These are phyloP conservation scores for Spathaspora boniae DNA, from an alignment of 805 yeast genomes.

Conservation along the genomic window DNA sequence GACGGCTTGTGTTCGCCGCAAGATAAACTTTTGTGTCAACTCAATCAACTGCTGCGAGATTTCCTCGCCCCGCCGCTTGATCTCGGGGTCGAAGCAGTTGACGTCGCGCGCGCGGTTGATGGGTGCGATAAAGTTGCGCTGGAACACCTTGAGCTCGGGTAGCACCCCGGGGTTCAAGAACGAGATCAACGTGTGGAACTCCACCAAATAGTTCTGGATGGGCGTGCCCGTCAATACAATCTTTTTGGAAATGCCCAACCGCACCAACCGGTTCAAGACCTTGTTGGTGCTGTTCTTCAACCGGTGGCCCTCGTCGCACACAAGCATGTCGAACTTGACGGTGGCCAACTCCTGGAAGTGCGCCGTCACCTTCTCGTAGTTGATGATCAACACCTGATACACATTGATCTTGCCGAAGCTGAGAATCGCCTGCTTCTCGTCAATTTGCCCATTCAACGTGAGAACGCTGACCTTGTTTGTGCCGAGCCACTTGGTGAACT, in stretches of 20 bases:
- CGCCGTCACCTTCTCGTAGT: constrained; percentile 76
- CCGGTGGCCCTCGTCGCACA: constrained; percentile 96
- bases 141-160: constrained; percentile 58
- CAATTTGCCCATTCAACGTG: constrained; percentile 49
- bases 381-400: constrained; percentile 79
- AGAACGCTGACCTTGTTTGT: constrained; percentile 61
- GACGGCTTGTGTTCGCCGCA: constrained; percentile 67
- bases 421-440: constrained; percentile 54
- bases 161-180: constrained; percentile 83
- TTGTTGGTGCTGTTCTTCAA: constrained; percentile 74
- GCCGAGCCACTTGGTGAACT: constrained; percentile 87
- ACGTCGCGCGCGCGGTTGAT: constrained; percentile 66
- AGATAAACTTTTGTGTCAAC: constrained; percentile 61
- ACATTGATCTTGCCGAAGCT: constrained; percentile 66
- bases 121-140: constrained; percentile 63
- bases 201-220: constrained; percentile 85
- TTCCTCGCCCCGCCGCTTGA: constrained; percentile 54
- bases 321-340: constrained; percentile 59
- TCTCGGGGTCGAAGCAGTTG: constrained; percentile 48
- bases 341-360: constrained; percentile 48
- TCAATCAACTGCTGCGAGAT: constrained; percentile 61
- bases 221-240: constrained; percentile 86
- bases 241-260: constrained; percentile 50
- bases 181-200: constrained; percentile 75
- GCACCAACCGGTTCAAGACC: constrained; percentile 58